Evolutionary conservation across 306 rosid genomes (phyloP), one percentile per base, ranked within the genome.

Genomic region (Hylodesmum podocarpum): DNA sequence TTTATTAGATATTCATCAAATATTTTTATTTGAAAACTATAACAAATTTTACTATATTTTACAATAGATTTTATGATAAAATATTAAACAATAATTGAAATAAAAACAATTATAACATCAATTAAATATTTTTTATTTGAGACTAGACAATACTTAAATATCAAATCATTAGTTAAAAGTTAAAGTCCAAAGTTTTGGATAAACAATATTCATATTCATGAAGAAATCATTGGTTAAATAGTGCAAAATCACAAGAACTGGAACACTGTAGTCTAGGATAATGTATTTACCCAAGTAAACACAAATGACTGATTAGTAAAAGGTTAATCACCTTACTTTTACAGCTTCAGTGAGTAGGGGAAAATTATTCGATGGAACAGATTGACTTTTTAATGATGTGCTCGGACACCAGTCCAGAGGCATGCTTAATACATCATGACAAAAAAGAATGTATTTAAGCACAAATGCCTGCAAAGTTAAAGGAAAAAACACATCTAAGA

Each of bases 361-460:
- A 86, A 92, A 85, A 84, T 79, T 76, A 80, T 83, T 59, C 8
- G 93, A 77, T 74, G 86, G 77, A 81, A 72, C 80, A 83, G 66
- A 72, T 53, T 72, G 88, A 87, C 83, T 81, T 64, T 72, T 81
- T 66, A 84, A 77, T 41, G 63, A 73, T 59, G 73, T 71, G 82
- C 84, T 74, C 58, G 76, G 61, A 73, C 81, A 87, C 58, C 47
- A 82, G 72, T 55, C 44, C 65, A 78, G 87, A 69, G 87, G 77
- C 84, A 66, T 58, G 79, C 59, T 77, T 51, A 84, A 78, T 73
- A 70, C 80, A 80, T 86, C 75, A 8, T 68, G 85, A 58, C 79
- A 82, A 89, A 91, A 92, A 77, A 92, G 86, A 67, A 92, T 82
- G 86, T 90, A 83, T 84, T 90, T 92, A 75, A 92, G 87, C 78